These are phyloP conservation scores for Boletus rubropictus DNA, from an alignment of 768 basidiomycete genomes.

Conservation along the genomic window DNA sequence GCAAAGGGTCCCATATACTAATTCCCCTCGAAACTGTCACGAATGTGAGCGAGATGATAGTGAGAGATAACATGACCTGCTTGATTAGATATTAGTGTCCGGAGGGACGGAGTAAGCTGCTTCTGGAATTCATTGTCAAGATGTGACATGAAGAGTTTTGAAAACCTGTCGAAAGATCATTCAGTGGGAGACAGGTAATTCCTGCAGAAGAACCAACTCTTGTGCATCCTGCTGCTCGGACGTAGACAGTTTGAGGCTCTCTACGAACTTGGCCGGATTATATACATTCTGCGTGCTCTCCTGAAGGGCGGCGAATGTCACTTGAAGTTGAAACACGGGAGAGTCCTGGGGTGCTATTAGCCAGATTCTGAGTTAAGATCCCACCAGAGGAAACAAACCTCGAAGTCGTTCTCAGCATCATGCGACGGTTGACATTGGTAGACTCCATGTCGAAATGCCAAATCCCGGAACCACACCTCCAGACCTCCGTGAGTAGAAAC, in stretches of 20 bases:
- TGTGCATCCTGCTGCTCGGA: constrained; percentile 95
- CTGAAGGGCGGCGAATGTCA: constrained; percentile 82
- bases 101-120: constrained; percentile 58
- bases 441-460: constrained; percentile 75
- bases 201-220: constrained; percentile 54
- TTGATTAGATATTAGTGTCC: constrained; percentile 68
- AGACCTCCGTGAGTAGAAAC: constrained; percentile 5
- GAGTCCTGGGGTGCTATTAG: constrained; percentile 48
- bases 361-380: background rate
- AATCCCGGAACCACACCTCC: constrained; percentile 89
- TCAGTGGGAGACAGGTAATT: constrained; percentile 2
- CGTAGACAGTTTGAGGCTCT: constrained; percentile 74
- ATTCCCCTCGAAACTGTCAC: constrained; percentile 78
- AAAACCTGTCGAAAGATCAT: constrained; percentile 53
- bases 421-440: constrained; percentile 65
- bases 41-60: constrained; percentile 1
- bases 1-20: constrained; percentile 79
- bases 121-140: constrained; percentile 84
- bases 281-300: constrained; percentile 62
- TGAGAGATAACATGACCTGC: constrained; percentile 32
- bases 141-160: constrained; percentile 89
- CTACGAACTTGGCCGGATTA: constrained; percentile 80
- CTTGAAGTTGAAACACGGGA: constrained; percentile 72
- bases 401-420: constrained; percentile 39
- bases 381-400: constrained; percentile 31